Conservation (phyloP, 75 land plant species). For the Azolla pinnata region DNA sequence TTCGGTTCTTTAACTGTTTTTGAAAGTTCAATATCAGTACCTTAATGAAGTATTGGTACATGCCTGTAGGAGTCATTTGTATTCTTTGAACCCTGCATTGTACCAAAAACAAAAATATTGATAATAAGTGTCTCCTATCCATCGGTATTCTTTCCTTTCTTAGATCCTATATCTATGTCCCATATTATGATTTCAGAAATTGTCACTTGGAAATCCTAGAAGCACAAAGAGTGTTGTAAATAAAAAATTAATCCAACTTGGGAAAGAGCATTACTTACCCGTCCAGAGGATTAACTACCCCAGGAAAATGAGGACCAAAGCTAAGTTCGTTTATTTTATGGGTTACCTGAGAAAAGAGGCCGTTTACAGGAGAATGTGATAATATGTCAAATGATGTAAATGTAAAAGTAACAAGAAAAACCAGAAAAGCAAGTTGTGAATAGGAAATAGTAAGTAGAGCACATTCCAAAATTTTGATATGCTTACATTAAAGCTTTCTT, state of each 20-base stretch:
- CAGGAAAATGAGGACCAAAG: conserved; percentile 90
- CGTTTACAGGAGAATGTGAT: too few species aligned
- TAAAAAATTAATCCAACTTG: conserved; percentile 1
- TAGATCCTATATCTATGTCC: too few species aligned
- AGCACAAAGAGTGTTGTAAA: too few species aligned
- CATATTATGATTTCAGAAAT: too few species aligned
- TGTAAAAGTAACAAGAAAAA: neutral
- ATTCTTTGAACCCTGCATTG: conserved; percentile 56
- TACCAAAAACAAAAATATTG: conserved; percentile 6
- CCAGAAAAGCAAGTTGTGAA: too few species aligned
- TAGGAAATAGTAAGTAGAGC: too few species aligned
- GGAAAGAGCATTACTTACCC: conserved; percentile 41
- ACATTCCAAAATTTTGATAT: too few species aligned
- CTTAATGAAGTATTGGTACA: conserved; percentile 97
- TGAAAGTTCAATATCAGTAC: conserved; percentile 18
- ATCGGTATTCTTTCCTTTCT: too few species aligned
- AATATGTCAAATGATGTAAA: too few species aligned
- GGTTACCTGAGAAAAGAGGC: conserved; percentile 69
- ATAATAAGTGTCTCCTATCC: too few species aligned
- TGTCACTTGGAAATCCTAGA: too few species aligned
- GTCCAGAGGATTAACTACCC: conserved; percentile 89
- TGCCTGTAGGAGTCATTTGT: conserved; percentile 51
- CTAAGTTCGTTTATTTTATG: conserved; percentile 83
- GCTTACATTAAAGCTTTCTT: conserved; percentile 76
- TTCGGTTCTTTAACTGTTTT: neutral